A percentile compares a stretch with the other conserved stretches of the same genome.
These are phyloP conservation scores for Chlorella vulgaris DNA, from an alignment of 139 green algal species.

Conservation along the genomic window DNA sequence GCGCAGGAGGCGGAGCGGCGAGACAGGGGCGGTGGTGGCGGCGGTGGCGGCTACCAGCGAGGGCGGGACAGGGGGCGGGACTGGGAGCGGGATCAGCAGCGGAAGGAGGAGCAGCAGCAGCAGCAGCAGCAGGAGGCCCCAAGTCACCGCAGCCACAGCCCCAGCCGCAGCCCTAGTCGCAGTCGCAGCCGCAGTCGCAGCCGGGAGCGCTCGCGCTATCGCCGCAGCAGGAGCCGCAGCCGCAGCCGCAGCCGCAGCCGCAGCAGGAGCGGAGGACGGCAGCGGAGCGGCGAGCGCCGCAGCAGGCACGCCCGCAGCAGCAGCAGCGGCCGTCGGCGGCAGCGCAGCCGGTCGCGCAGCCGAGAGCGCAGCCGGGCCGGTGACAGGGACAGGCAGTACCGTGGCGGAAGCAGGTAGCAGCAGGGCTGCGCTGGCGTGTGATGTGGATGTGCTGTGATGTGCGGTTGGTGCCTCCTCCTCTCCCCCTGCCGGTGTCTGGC, in stretches of 20 bases:
- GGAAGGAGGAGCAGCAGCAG: too few relatives aligned
- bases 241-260: background rate
- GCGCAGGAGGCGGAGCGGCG: background rate
- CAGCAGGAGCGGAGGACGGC: background rate
- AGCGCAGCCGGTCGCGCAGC: background rate
- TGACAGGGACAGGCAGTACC: slow-evolving; percentile 25
- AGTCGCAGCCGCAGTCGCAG: background rate
- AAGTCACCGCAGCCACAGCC: background rate
- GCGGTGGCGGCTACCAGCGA: too few relatives aligned
- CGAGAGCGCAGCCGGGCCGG: background rate
- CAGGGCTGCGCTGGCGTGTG: background rate
- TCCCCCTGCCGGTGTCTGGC: background rate
- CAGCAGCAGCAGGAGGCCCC: background rate
- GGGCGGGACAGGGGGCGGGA: background rate
- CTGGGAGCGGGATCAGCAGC: background rate
- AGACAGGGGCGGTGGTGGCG: background rate
- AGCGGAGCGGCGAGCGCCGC: background rate
- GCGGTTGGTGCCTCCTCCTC: background rate
- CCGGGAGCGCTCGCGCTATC: background rate
- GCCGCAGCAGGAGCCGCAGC: background rate
- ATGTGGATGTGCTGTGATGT: background rate
- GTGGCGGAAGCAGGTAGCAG: slow-evolving; percentile 27
- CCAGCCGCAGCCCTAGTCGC: background rate
- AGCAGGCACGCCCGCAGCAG: background rate
- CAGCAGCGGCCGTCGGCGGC: background rate